phyloP scores from a whole-genome alignment of 2,329 filamentous ascomycete species.

The Aureobasidium sp. region DNA sequence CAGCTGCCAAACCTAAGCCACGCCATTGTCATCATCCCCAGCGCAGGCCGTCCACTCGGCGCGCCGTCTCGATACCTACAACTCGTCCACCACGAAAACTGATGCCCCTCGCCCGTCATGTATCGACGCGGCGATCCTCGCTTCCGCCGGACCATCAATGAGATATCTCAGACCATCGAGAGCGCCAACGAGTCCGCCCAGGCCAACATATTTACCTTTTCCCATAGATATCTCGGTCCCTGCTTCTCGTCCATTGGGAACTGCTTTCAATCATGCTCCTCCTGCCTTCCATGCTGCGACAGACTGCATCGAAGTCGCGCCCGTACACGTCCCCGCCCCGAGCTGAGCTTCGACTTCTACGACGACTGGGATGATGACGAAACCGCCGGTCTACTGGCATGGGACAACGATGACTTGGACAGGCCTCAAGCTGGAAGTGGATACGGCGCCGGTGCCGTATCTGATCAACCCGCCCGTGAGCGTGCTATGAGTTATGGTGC shows the following conservation, averaged over 20 bases:
- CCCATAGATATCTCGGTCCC: slow-evolving; percentile 74
- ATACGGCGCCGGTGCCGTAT: slow-evolving; percentile 15
- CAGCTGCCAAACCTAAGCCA: background rate
- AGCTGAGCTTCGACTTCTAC: slow-evolving; percentile 93
- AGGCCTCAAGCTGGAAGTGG: slow-evolving; percentile 29
- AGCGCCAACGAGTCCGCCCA: slow-evolving; percentile 87
- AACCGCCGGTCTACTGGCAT: slow-evolving; percentile 58
- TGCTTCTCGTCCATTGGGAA: slow-evolving; percentile 62
- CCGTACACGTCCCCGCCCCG: slow-evolving; percentile 52
- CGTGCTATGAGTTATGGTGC: slow-evolving; percentile 87
- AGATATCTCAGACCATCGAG: slow-evolving; percentile 84
- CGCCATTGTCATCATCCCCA: slow-evolving; percentile 7
- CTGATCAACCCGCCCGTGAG: slow-evolving; percentile 59
- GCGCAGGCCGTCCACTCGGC: background rate
- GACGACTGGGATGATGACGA: slow-evolving; percentile 83
- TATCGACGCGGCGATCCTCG: slow-evolving; percentile 67
- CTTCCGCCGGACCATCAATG: slow-evolving; percentile 87
- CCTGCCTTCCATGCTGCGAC: slow-evolving; percentile 64
- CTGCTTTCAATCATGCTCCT: slow-evolving; percentile 61
- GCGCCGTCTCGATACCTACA: background rate
- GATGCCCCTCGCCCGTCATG: slow-evolving; percentile 30
- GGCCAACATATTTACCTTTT: slow-evolving; percentile 80
- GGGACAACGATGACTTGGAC: slow-evolving; percentile 81
- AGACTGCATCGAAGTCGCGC: slow-evolving; percentile 66
- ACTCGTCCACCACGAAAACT: background rate